Evolutionary conservation across 805 yeast species (phyloP).

Genomic region (Zygosaccharomyces bisporus): DNA sequence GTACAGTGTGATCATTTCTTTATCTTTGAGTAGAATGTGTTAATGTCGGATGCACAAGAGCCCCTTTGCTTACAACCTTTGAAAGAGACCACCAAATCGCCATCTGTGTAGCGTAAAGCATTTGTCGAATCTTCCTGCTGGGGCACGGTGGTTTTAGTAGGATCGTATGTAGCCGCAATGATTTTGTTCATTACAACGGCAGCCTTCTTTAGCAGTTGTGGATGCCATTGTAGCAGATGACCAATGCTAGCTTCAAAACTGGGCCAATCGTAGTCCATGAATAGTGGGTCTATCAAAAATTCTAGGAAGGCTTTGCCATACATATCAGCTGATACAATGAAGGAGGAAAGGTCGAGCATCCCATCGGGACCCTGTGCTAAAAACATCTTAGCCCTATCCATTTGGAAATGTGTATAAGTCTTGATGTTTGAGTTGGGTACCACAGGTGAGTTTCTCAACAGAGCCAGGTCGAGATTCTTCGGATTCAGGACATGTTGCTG

Average conservation of each 20-base stretch:
- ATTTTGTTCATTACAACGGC: conserved; percentile 66
- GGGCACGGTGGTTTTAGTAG: conserved; percentile 28
- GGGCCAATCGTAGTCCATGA: conserved; percentile 53
- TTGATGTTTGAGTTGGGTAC: conserved; percentile 37
- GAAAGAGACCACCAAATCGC: conserved; percentile 67
- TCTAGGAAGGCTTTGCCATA: conserved; percentile 70
- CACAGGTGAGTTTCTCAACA: conserved; percentile 68
- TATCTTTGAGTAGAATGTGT: conserved; percentile 21
- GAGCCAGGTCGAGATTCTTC: conserved; percentile 56
- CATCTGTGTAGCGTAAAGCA: conserved; percentile 49
- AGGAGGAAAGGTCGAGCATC: conserved; percentile 64
- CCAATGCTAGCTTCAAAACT: conserved; percentile 55
- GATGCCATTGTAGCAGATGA: conserved; percentile 96
- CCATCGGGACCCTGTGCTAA: conserved; percentile 60
- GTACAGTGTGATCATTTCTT: conserved; percentile 9
- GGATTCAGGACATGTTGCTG: conserved; percentile 56
- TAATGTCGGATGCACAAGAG: conserved; percentile 48
- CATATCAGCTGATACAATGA: conserved; percentile 63
- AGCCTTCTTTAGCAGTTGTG: conserved; percentile 66
- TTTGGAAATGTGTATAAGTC: conserved; percentile 59
- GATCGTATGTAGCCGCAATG: conserved; percentile 46
- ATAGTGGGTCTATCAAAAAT: conserved; percentile 70
- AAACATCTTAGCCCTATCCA: conserved; percentile 55
- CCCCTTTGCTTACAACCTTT: conserved; percentile 49
- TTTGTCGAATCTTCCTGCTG: conserved; percentile 29